Evolutionary conservation across 208 protist genomes (phyloP).

Genomic region (Balamuthia mandrillaris): DNA sequence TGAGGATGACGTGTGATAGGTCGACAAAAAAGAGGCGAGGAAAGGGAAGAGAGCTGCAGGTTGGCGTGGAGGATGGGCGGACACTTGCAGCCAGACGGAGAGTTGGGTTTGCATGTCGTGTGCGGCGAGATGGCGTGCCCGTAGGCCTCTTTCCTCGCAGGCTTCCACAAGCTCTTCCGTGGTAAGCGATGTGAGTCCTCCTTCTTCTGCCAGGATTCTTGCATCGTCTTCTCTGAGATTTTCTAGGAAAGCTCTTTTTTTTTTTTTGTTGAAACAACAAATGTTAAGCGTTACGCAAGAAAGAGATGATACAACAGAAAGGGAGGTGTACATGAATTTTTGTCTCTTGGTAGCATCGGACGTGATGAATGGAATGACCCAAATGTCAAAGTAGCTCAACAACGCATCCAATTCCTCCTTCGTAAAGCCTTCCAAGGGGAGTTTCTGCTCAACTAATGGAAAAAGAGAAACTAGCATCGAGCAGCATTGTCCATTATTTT

Average conservation of each 20-base stretch:
- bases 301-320: too few relatives aligned
- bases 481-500: too few relatives aligned
- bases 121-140: too few relatives aligned
- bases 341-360: not conserved
- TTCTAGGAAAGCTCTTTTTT: not conserved
- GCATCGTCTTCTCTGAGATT: not conserved
- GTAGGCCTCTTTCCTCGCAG: not conserved
- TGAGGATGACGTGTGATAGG: too few relatives aligned
- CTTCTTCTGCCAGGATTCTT: not conserved
- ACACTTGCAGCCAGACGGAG: too few relatives aligned
- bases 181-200: not conserved
- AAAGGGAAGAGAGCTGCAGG: too few relatives aligned
- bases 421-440: not conserved
- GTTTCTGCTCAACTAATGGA: not conserved
- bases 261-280: not conserved
- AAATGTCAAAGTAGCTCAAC: not conserved
- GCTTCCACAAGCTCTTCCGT: conserved; percentile 6
- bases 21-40: too few relatives aligned
- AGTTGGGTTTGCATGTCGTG: too few relatives aligned
- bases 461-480: not conserved
- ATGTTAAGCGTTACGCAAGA: not conserved
- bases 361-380: not conserved
- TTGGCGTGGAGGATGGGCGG: too few relatives aligned
- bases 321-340: not conserved
- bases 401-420: not conserved